Conservation (phyloP, 2,329 filamentous ascomycete genomes). For the Pseudogymnoascus sp. region DNA sequence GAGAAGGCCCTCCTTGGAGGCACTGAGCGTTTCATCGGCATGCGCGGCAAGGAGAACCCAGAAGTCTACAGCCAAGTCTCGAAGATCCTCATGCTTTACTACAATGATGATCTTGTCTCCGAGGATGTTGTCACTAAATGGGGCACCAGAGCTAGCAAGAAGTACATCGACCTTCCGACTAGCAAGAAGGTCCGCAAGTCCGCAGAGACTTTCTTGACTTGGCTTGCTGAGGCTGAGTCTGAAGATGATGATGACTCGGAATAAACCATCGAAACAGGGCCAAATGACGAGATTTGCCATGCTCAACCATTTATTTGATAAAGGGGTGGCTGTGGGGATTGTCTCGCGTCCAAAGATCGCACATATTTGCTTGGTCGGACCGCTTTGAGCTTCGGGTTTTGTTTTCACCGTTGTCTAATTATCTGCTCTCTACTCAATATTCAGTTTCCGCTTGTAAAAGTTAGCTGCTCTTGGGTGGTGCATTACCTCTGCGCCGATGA, state of each 20-base stretch:
- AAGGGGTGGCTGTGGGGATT: not conserved
- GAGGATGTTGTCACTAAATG: slow-evolving; percentile 87
- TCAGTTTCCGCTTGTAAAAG: slow-evolving; percentile 5
- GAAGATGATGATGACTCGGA: slow-evolving; percentile 56
- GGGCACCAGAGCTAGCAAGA: slow-evolving; percentile 95
- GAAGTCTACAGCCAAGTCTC: slow-evolving; percentile 71
- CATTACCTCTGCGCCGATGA: slow-evolving; percentile 1
- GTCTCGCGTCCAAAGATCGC: not conserved
- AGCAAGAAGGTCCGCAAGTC: slow-evolving; percentile 95
- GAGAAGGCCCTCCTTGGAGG: slow-evolving; percentile 94
- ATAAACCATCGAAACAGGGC: not conserved
- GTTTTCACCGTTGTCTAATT: slow-evolving; percentile 2
- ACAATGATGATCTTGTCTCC: slow-evolving; percentile 78
- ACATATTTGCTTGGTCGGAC: slow-evolving; percentile 1
- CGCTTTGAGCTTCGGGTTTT: not conserved
- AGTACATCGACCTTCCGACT: slow-evolving; percentile 82
- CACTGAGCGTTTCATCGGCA: slow-evolving; percentile 79
- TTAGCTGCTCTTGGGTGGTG: slow-evolving; percentile 3
- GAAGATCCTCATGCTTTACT: slow-evolving; percentile 81
- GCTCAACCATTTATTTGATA: not conserved
- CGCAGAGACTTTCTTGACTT: slow-evolving; percentile 86
- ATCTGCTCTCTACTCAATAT: slow-evolving; percentile 8
- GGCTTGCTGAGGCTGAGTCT: slow-evolving; percentile 80
- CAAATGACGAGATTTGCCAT: not conserved
- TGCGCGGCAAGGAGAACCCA: slow-evolving; percentile 64